phyloP scores from a whole-genome alignment of 2,329 filamentous ascomycete genomes.

The Trichophyton schoenleinii region DNA sequence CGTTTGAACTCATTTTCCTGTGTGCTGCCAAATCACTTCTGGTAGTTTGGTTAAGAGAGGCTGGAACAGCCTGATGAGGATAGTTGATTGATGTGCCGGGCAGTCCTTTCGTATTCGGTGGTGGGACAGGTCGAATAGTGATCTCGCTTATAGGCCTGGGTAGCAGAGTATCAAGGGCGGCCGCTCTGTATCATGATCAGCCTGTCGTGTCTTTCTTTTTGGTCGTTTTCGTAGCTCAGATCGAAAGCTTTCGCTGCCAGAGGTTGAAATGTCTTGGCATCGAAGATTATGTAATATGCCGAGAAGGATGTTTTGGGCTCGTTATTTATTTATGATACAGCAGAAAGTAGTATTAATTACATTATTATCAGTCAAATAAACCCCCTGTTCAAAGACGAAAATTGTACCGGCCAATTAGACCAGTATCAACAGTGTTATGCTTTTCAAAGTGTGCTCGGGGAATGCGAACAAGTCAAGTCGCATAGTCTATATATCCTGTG shows the following conservation, averaged over 20 bases:
- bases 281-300: background rate
- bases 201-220: background rate
- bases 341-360: background rate
- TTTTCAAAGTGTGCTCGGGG: background rate
- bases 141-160: background rate
- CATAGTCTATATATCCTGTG: background rate
- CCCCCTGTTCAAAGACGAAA: background rate
- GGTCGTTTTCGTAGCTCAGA: background rate
- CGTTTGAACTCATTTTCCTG: conserved; percentile 90
- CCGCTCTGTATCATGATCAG: background rate
- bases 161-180: background rate
- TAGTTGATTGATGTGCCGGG: background rate
- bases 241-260: background rate
- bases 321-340: background rate
- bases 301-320: background rate
- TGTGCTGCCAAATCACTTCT: background rate
- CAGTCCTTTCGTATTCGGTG: background rate
- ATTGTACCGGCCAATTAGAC: background rate
- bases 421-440: background rate
- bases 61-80: background rate
- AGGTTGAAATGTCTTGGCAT: background rate
- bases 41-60: background rate
- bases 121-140: background rate
- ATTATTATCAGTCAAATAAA: background rate
- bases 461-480: background rate